Evolutionary conservation across 2,329 filamentous ascomycete genomes (phyloP).

Genomic region (Neonectria hederae): DNA sequence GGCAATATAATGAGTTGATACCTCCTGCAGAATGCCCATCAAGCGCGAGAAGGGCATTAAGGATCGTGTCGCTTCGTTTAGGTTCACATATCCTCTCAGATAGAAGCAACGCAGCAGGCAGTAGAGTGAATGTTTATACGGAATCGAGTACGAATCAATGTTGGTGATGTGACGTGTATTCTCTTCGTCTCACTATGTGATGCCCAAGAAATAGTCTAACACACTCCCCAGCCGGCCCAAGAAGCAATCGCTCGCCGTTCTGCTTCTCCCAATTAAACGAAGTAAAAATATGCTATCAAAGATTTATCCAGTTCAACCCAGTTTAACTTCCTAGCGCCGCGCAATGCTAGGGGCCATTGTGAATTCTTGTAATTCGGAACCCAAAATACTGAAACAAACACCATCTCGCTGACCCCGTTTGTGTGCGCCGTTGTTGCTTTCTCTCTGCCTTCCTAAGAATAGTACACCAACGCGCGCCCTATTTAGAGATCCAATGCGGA

Average conservation of each 20-base stretch:
- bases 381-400: constrained; percentile 22
- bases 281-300: constrained; percentile 16
- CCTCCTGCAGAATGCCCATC: constrained; percentile 25
- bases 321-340: constrained; percentile 37
- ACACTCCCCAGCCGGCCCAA: constrained; percentile 5
- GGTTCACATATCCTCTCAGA: not conserved
- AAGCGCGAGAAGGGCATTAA: not conserved
- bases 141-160: not conserved
- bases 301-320: constrained; percentile 27
- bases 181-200: constrained; percentile 10
- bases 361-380: constrained; percentile 23
- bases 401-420: constrained; percentile 13
- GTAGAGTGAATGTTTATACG: not conserved
- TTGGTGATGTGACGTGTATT: constrained; percentile 8
- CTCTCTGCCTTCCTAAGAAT: constrained; percentile 19
- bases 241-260: constrained; percentile 1
- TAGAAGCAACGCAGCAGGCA: not conserved
- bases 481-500: not conserved
- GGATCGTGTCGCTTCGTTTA: not conserved
- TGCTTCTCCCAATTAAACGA: constrained; percentile 24
- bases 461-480: constrained; percentile 13
- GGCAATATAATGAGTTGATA: constrained; percentile 43
- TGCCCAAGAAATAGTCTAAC: constrained; percentile 10
- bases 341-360: constrained; percentile 39
- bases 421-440: constrained; percentile 16